These are phyloP conservation scores for Sporodiniella umbellata DNA, from an alignment of 371 early-diverging fungal species.

Conservation along the genomic window DNA sequence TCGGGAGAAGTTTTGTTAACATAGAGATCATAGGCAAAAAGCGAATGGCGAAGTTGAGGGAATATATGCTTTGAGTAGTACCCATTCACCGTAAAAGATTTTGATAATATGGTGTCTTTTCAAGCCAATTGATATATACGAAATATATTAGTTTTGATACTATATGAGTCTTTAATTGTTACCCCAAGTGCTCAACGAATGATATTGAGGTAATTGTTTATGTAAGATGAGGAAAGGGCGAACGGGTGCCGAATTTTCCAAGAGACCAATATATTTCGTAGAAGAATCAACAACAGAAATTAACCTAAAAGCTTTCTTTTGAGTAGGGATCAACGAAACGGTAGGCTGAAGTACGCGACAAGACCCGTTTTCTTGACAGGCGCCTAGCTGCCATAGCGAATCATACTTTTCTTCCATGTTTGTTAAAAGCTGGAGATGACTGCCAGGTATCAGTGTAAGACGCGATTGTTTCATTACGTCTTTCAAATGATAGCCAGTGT, in stretches of 20 bases:
- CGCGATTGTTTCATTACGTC: background rate
- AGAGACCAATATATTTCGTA: background rate
- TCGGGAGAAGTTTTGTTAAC: background rate
- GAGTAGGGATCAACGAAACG: background rate
- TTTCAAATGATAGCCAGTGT: background rate
- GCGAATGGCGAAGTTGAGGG: constrained; percentile 4
- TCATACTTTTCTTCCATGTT: background rate
- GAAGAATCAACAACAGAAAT: background rate
- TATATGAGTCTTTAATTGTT: background rate
- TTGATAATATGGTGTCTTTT: background rate
- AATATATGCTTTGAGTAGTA: constrained; percentile 2
- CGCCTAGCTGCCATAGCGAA: background rate
- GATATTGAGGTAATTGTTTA: background rate
- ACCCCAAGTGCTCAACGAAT: constrained; percentile 4
- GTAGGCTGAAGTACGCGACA: background rate
- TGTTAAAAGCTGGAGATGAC: background rate
- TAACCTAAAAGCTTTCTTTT: background rate
- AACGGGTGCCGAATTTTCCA: background rate
- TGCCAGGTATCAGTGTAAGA: background rate
- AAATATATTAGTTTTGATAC: background rate
- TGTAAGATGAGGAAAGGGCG: background rate
- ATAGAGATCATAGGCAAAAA: constrained; percentile 15
- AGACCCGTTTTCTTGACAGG: background rate
- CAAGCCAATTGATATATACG: background rate
- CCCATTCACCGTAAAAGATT: background rate